Evolutionary conservation across 2,329 filamentous ascomycete genomes (phyloP), one percentile per base, ranked within the genome.

Genomic region (Aspergillus transmontanensis): DNA sequence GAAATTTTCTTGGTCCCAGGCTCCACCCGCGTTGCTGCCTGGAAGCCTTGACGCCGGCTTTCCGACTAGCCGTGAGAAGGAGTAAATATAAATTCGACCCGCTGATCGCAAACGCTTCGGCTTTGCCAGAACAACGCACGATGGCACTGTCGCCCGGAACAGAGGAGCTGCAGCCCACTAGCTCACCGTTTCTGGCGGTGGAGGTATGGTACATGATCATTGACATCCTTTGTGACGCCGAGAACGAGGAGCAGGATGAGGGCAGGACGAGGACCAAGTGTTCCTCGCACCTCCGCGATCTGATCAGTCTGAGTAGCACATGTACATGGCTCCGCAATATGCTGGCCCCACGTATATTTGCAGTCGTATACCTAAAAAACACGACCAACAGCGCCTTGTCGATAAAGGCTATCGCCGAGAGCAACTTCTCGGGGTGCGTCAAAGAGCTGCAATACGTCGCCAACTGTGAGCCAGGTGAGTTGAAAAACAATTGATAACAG

Each of bases 371-470:
- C 11, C 21, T 57, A 21, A 21, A 1, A 1, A 57, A 57, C 34
- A 57, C 34, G 54, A 16, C n/a, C 7, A 57, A 57, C 9, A 57
- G 55, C 10, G 34, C 55, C 55, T n/a, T 57, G 19, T 57, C 55
- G 6, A 30, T 57, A 6, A 41, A 57, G 16, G 34, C 54, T 11
- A 43, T 57, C 14, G 34, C 54, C 23, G n/a, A 57, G 6, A 36
- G 54, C 9, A 45, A 28, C 32, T 57, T 36, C 11, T 19, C 32
- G 45, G 34, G 32, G 16, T 57, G 23, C 21, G 21, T 57, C 36
- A 39, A 43, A 14, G 54, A 57, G 36, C 23, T 57, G 54, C 36
- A 34, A 11, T 57, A 57, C 41, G 14, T 57, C 14, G 54, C n/a
- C 21, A 45, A n/a, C 26, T 39, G 54, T 43, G 36, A 45, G 26